Percentiles rank a stretch among this genome's conserved stretches.
Conservation (phyloP, 2,329 filamentous ascomycete species). For the Fusarium citri region DNA sequence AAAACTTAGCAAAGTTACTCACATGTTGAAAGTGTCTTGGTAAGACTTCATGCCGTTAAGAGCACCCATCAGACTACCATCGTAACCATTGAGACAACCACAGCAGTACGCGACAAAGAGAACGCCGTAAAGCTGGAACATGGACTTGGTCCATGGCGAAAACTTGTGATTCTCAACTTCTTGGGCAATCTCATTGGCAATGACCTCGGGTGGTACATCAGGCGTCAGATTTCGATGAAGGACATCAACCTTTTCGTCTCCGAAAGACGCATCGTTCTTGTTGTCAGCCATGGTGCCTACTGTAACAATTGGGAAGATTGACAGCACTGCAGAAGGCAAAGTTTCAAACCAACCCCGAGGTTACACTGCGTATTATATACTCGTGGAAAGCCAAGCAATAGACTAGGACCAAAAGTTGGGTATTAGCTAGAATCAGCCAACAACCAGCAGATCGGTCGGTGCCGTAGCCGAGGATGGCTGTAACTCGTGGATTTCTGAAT, state of each 20-base stretch:
- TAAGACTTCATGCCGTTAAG: constrained; percentile 46
- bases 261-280: not conserved
- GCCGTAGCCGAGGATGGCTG: constrained; percentile 1
- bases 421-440: constrained; percentile 10
- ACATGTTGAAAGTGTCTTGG: constrained; percentile 38
- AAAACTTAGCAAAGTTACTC: accelerated
- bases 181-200: constrained; percentile 55
- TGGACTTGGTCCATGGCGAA: constrained; percentile 61
- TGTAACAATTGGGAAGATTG: not conserved
- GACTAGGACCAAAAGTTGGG: not conserved
- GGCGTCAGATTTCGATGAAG: constrained; percentile 7
- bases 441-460: not conserved
- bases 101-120: constrained; percentile 63
- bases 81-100: constrained; percentile 56
- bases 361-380: constrained; percentile 11
- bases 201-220: constrained; percentile 20
- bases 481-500: constrained; percentile 8
- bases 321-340: not conserved
- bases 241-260: constrained; percentile 15
- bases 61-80: constrained; percentile 43
- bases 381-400: not conserved
- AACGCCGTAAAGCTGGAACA: constrained; percentile 64
- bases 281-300: constrained; percentile 10
- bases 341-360: not conserved
- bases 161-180: constrained; percentile 53